Evolutionary conservation across 1,139 yeast genomes (phyloP).

Genomic region (Magnusiomyces sp.): DNA sequence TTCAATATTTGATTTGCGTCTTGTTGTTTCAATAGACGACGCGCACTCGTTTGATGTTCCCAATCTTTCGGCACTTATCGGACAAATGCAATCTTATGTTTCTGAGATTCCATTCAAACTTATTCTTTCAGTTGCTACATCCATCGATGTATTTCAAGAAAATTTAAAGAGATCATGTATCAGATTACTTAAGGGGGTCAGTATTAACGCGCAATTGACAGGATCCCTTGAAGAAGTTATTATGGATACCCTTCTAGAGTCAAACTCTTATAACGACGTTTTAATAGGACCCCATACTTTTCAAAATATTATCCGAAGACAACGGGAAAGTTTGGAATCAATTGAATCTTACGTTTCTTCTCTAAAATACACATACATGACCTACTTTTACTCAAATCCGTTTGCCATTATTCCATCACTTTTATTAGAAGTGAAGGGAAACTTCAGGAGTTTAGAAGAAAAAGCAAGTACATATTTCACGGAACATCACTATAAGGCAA

Average conservation of each 20-base stretch:
- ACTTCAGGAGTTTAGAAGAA: neutral
- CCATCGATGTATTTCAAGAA: conserved; percentile 38
- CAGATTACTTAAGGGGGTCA: conserved; percentile 21
- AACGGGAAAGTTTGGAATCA: conserved; percentile 27
- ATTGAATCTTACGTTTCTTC: conserved; percentile 47
- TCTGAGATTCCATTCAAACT: conserved; percentile 37
- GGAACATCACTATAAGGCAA: neutral
- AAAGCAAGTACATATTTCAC: neutral
- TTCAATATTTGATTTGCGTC: conserved; percentile 23
- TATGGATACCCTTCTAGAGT: conserved; percentile 17
- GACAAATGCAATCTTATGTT: conserved; percentile 37
- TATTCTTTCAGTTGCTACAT: conserved; percentile 49
- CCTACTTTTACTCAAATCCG: conserved; percentile 64
- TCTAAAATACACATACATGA: conserved; percentile 57
- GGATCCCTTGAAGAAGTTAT: conserved; percentile 18
- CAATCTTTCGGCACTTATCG: conserved; percentile 44
- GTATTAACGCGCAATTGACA: conserved; percentile 19
- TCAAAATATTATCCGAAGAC: conserved; percentile 20
- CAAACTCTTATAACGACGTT: conserved; percentile 7
- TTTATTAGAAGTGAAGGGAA: conserved; percentile 27
- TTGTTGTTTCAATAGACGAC: conserved; percentile 52
- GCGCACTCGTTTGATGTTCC: conserved; percentile 49
- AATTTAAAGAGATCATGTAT: conserved; percentile 32
- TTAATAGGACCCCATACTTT: conserved; percentile 26
- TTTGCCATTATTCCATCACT: conserved; percentile 42